Evolutionary conservation across 345 rosid species (phyloP).

Genomic region (Euphorbia lathyris): DNA sequence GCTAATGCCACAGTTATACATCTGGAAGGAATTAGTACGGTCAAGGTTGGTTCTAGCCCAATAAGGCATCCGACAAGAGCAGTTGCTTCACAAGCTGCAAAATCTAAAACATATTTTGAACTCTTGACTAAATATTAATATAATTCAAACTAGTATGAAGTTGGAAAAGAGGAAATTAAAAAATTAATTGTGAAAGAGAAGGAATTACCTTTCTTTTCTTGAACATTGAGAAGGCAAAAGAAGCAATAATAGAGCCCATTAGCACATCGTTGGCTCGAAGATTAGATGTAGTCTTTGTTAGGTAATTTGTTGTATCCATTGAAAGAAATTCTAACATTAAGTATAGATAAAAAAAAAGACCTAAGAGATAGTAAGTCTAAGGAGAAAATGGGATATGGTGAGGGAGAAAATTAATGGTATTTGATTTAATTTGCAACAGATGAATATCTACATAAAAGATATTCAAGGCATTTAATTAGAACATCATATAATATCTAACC

Average conservation of each 20-base stretch:
- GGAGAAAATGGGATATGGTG: not conserved
- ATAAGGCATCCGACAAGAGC: slow-evolving; percentile 77
- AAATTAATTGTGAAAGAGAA: not conserved
- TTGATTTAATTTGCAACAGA: not conserved
- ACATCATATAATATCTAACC: too few species aligned
- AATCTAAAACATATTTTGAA: slow-evolving; percentile 7
- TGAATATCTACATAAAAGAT: too few species aligned
- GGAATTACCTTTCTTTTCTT: slow-evolving; percentile 77
- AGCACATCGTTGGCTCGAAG: slow-evolving; percentile 95
- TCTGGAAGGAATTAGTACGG: slow-evolving; percentile 79
- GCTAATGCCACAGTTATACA: slow-evolving; percentile 94
- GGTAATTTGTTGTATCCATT: slow-evolving; percentile 60
- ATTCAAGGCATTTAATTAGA: too few species aligned
- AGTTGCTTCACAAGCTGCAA: slow-evolving; percentile 89
- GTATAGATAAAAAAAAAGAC: not conserved
- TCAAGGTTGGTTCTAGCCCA: slow-evolving; percentile 68
- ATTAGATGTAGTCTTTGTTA: slow-evolving; percentile 68
- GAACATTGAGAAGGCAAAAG: slow-evolving; percentile 96
- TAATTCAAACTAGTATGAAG: not conserved
- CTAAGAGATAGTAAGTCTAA: not conserved
- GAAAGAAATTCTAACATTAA: not conserved
- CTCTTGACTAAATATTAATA: not conserved
- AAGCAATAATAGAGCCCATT: slow-evolving; percentile 93
- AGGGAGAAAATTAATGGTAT: not conserved
- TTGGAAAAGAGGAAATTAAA: not conserved